Percentiles rank a stretch among this genome's conserved stretches.
Evolutionary conservation across 2,329 filamentous ascomycete species (phyloP).

Genomic region (Aspergillus uvarum): DNA sequence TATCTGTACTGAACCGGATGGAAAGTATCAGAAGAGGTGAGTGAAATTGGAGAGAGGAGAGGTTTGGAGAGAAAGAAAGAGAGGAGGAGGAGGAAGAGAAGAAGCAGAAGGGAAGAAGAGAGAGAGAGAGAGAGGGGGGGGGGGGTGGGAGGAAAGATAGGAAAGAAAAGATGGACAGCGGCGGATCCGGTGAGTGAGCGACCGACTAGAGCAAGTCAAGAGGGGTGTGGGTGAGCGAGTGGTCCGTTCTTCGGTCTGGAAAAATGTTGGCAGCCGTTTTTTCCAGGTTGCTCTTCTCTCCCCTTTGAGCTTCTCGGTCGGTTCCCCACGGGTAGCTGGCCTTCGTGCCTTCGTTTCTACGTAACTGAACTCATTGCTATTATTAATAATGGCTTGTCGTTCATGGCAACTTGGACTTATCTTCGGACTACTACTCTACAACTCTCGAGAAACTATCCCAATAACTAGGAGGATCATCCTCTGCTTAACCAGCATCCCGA

Average conservation of each 20-base stretch:
- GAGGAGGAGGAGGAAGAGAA: conserved; percentile 16
- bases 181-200: conserved; percentile 14
- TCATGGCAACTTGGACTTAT: not conserved
- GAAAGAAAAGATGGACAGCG: conserved; percentile 14
- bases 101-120: conserved; percentile 27
- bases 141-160: conserved; percentile 20
- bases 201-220: conserved; percentile 4
- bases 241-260: conserved; percentile 29
- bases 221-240: conserved; percentile 16
- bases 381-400: conserved; percentile 13
- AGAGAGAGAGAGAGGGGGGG: conserved; percentile 19
- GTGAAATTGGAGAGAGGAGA: conserved; percentile 7
- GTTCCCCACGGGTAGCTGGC: conserved; percentile 18
- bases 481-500: not conserved
- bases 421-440: not conserved
- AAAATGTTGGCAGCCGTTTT: conserved; percentile 39
- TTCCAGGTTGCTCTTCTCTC: conserved; percentile 1
- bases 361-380: conserved; percentile 1
- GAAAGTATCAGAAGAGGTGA: conserved; percentile 6
- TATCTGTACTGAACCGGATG: conserved; percentile 10
- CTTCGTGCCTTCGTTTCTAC: not conserved
- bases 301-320: conserved; percentile 23
- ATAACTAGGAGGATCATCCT: not conserved
- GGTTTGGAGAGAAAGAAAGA: conserved; percentile 2
- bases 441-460: too few relatives aligned